Evolutionary conservation across 345 rosid genomes (phyloP).

Genomic region (Corchorus olitorius): DNA sequence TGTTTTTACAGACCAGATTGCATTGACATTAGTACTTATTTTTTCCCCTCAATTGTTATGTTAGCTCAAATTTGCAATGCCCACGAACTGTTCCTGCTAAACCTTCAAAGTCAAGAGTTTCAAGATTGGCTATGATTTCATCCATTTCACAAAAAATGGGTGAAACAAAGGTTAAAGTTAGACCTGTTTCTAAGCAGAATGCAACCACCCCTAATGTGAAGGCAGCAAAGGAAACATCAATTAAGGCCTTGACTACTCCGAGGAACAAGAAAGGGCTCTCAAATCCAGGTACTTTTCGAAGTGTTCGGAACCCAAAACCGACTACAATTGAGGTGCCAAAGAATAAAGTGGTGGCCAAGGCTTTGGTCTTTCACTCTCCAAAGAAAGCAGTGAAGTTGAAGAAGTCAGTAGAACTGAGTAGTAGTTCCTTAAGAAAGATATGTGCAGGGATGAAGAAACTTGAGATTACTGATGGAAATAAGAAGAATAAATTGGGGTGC

Average conservation of each 20-base stretch:
- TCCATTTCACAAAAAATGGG: constrained; percentile 60
- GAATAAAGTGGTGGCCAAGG: constrained; percentile 52
- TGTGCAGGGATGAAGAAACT: constrained; percentile 74
- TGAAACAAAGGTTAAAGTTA: constrained; percentile 45
- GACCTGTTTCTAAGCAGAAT: constrained; percentile 28
- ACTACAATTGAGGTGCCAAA: constrained; percentile 38
- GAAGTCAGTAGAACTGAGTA: constrained; percentile 52
- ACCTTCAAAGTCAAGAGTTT: constrained; percentile 59
- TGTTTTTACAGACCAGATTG: neutral
- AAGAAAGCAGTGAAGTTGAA: constrained; percentile 60
- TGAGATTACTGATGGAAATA: constrained; percentile 46
- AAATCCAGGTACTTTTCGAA: constrained; percentile 55
- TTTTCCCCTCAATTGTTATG: neutral
- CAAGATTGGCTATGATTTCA: constrained; percentile 74
- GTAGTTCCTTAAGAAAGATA: constrained; percentile 45
- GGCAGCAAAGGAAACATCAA: constrained; percentile 36
- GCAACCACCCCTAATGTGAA: constrained; percentile 50
- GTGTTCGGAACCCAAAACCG: constrained; percentile 62
- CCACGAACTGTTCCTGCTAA: constrained; percentile 88
- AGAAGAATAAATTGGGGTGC: constrained; percentile 36
- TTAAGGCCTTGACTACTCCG: constrained; percentile 67
- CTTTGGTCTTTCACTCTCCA: constrained; percentile 84
- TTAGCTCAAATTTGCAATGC: constrained; percentile 53
- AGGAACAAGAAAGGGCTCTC: constrained; percentile 45
- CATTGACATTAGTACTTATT: neutral